Base-by-base conservation (phyloP, 257 asterid species). In the Vinca minor region DNA sequence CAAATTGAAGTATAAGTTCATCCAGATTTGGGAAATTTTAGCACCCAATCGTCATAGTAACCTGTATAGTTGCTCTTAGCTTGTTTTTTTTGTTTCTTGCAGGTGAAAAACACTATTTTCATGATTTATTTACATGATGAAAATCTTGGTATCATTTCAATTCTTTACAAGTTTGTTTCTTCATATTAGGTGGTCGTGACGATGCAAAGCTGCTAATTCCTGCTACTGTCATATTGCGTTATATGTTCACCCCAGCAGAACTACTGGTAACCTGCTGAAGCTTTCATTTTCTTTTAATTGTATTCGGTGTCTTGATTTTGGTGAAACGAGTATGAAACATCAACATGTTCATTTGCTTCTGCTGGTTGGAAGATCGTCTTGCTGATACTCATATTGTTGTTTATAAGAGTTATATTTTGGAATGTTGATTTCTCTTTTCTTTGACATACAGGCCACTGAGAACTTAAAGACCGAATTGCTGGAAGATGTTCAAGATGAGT, bases 221-320 rank as follows among this genome's bases (percentile, higher is more conserved):
- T 62, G 89, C 98, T 58, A 81, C 95, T 63, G 89, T 91, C 62
- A 35, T 88, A 65, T 93, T 91, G 59, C 95, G 95, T 20, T 71
- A 85, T 78, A 88, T 91, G 98, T 91, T 91, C 78, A 76, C 90
- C 58, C 93, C 98, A 21, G 85, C 93, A 64, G 96, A 88, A 74
- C 64, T 91, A 77, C 81, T 95, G 96, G 96, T 91, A 88, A 65
- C 38, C 48, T 66, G 39, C 55, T 54, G 39, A 54, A 28, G 29
- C 38, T 29, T 29, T 15, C 0, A 11, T 14, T 26, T n/a, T 54
- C 14, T 25, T 53, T 8, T 10, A 14, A 5, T 53, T 20, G 14
- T 54, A 28, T 54, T n/a, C 23, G 29, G 3, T 55, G 41, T 55
- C 62, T 56, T 56, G 12, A 9, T 31, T 31, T 31, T 8, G 60